Evolutionary conservation across 305 asterid genomes (phyloP).

Genomic region (Solanum aculeatissimum): DNA sequence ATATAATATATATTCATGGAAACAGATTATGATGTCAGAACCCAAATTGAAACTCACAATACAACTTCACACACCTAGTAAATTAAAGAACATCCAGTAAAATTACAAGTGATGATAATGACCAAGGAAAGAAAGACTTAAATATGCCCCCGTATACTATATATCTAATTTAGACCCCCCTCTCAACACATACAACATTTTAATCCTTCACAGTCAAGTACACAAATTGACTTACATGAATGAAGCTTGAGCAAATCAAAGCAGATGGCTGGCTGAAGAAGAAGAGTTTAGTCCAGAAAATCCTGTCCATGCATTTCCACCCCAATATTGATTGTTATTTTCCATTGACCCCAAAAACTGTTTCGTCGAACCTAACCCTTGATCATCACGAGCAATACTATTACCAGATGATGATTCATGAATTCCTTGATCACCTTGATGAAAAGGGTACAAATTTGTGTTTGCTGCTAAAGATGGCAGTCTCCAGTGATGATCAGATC

Average conservation of each 20-base stretch:
- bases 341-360: slow-evolving; percentile 7
- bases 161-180: background rate
- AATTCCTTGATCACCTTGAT: background rate
- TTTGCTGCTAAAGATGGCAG: background rate
- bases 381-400: background rate
- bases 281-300: slow-evolving; percentile 4
- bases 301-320: slow-evolving; percentile 2
- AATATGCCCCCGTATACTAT: background rate
- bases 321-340: slow-evolving; percentile 7
- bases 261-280: slow-evolving; percentile 1
- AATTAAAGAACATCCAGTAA: background rate
- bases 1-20: background rate
- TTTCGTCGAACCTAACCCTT: slow-evolving; percentile 2
- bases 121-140: background rate
- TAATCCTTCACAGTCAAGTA: background rate
- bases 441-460: background rate
- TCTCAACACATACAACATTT: background rate
- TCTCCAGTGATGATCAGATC: background rate
- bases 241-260: background rate
- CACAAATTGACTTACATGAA: background rate
- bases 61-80: background rate
- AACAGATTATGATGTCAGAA: background rate
- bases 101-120: background rate
- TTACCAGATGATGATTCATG: slow-evolving; percentile 1
- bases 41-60: background rate